Conservation (phyloP, 495 filamentous ascomycete species). For the Halenospora varia region DNA sequence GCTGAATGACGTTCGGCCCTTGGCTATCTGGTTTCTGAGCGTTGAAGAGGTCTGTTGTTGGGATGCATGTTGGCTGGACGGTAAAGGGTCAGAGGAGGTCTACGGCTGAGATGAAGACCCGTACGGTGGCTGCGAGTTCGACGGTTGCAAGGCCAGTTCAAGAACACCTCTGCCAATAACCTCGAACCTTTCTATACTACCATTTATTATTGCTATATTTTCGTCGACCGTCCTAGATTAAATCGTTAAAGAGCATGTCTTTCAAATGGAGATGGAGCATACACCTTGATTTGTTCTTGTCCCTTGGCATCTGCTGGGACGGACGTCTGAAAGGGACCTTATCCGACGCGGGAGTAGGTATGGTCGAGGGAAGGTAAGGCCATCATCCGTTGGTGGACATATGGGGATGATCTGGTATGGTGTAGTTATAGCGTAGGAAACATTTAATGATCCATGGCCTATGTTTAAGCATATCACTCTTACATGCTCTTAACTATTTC, state of each 20-base stretch:
- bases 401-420: too few species aligned
- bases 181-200: slow-evolving; percentile 2
- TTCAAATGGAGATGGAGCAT: background rate
- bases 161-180: background rate
- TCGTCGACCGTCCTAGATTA: background rate
- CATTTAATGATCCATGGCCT: too few species aligned
- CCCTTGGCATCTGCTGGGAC: too few species aligned
- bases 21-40: background rate
- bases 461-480: too few species aligned
- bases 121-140: background rate
- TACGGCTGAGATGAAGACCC: slow-evolving; percentile 1
- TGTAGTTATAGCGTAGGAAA: too few species aligned
- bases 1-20: background rate
- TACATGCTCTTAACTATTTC: too few species aligned
- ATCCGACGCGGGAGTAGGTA: too few species aligned
- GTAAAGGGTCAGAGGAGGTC: background rate
- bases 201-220: background rate
- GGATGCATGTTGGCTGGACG: background rate
- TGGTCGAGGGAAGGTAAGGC: too few species aligned
- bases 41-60: background rate
- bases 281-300: background rate
- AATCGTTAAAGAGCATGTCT: background rate
- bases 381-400: too few species aligned
- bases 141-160: background rate
- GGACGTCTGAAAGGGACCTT: too few species aligned